These are phyloP conservation scores for Corynascus novoguineensis DNA, from an alignment of 495 filamentous ascomycete species.

Conservation along the genomic window DNA sequence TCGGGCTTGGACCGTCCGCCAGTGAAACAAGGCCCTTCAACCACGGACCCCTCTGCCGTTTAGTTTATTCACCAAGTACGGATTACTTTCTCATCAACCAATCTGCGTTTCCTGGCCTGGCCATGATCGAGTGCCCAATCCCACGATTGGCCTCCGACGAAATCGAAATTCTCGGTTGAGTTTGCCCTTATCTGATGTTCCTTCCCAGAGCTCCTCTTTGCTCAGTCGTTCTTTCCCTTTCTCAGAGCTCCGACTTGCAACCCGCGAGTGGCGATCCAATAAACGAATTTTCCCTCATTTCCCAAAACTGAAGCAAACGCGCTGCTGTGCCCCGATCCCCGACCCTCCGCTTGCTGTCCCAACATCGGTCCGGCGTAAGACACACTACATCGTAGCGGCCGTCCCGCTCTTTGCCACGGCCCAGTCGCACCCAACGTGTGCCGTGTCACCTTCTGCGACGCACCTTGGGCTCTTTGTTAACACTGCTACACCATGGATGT, in stretches of 20 bases:
- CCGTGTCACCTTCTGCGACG: neutral
- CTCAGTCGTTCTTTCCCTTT: neutral
- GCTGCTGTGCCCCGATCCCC: neutral
- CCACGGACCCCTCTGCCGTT: neutral
- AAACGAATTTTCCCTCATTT: slow-evolving; percentile 1
- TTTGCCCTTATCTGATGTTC: neutral
- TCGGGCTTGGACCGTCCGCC: neutral
- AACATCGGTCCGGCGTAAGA: neutral
- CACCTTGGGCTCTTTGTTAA: neutral
- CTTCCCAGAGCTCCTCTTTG: neutral
- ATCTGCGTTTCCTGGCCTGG: neutral
- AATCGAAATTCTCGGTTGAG: neutral
- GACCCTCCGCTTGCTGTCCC: neutral
- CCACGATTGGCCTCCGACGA: neutral
- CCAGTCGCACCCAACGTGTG: neutral
- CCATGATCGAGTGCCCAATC: neutral
- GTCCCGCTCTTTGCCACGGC: neutral
- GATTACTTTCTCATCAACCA: neutral
- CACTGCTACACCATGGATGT: slow-evolving; percentile 21
- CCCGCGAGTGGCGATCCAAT: slow-evolving; percentile 1
- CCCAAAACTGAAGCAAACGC: neutral
- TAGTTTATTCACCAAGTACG: no score
- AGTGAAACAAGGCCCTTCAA: neutral
- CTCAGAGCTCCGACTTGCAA: neutral
- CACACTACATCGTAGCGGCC: neutral